These are phyloP conservation scores for Chlorophyllum brunneum DNA, from an alignment of 768 basidiomycete species.

Conservation along the genomic window DNA sequence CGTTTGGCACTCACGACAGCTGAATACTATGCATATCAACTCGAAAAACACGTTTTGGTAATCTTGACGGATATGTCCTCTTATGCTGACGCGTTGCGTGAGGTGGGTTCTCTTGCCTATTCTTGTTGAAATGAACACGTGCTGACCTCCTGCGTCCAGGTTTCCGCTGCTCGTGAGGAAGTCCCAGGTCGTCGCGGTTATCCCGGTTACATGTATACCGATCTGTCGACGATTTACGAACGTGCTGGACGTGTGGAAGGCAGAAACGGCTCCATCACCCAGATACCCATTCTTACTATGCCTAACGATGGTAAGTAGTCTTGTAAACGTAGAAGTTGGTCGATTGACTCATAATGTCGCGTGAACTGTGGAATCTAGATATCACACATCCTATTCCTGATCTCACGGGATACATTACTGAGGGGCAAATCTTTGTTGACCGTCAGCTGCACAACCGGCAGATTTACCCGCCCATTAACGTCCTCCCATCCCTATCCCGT, in stretches of 20 bases:
- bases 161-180: constrained; percentile 98
- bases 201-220: constrained; percentile 98
- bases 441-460: constrained; percentile 94
- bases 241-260: constrained; percentile 98
- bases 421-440: constrained; percentile 99
- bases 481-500: constrained; percentile 96
- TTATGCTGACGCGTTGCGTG: constrained; percentile 94
- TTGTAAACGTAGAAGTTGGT: constrained; percentile 15
- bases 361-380: constrained; percentile 47
- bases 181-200: constrained; percentile 99
- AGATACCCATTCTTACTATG: constrained; percentile 99
- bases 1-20: constrained; percentile 97
- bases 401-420: constrained; percentile 98
- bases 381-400: constrained; percentile 99
- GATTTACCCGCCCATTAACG: constrained; percentile 99
- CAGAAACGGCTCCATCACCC: constrained; percentile 97
- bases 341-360: constrained; percentile 11
- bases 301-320: constrained; percentile 87
- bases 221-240: constrained; percentile 99
- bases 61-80: constrained; percentile 99
- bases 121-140: constrained; percentile 17
- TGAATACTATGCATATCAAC: constrained; percentile 98
- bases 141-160: constrained; percentile 38
- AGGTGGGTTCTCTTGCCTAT: constrained; percentile 45
- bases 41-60: constrained; percentile 99